Evolutionary conservation across 2,329 filamentous ascomycete species (phyloP).

Genomic region (Penicillium sp.): DNA sequence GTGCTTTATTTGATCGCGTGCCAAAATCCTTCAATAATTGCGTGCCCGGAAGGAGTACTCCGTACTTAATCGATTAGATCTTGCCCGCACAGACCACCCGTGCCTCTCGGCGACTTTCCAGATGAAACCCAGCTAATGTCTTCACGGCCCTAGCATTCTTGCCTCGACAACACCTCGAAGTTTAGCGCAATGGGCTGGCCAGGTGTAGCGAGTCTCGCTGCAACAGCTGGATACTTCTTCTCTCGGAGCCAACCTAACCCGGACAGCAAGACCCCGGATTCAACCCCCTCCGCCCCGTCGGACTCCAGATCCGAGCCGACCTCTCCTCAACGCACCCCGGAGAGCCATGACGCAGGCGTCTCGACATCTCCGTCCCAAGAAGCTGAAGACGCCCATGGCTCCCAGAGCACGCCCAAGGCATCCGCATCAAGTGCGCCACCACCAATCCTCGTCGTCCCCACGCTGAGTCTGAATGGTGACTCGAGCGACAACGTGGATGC

Average conservation of each 20-base stretch:
- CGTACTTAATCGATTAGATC: background rate
- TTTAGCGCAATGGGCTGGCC: conserved; percentile 45
- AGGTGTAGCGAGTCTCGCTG: conserved; percentile 40
- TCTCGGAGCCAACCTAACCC: conserved; percentile 42
- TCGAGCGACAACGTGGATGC: conserved; percentile 7
- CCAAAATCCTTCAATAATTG: background rate
- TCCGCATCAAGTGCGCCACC: conserved; percentile 26
- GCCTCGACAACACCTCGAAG: conserved; percentile 1
- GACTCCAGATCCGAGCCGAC: conserved; percentile 21
- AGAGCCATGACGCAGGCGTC: conserved; percentile 8
- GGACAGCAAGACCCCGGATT: conserved; percentile 31
- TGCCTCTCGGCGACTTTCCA: conserved; percentile 12
- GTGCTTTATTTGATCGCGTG: no score
- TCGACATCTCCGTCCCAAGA: conserved; percentile 11
- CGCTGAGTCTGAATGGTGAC: conserved; percentile 32
- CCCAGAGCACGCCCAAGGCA: conserved; percentile 41
- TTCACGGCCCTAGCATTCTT: background rate
- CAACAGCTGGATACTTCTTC: conserved; percentile 43
- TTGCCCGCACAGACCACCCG: conserved; percentile 20
- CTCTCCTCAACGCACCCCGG: conserved; percentile 11
- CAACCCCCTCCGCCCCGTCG: conserved; percentile 15
- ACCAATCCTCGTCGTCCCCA: conserved; percentile 32
- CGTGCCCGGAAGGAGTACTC: background rate
- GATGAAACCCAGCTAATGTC: background rate
- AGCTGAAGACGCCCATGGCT: conserved; percentile 23